Evolutionary conservation across 2,329 filamentous ascomycete species (phyloP).

Genomic region (Arthrobotrys megalospora): DNA sequence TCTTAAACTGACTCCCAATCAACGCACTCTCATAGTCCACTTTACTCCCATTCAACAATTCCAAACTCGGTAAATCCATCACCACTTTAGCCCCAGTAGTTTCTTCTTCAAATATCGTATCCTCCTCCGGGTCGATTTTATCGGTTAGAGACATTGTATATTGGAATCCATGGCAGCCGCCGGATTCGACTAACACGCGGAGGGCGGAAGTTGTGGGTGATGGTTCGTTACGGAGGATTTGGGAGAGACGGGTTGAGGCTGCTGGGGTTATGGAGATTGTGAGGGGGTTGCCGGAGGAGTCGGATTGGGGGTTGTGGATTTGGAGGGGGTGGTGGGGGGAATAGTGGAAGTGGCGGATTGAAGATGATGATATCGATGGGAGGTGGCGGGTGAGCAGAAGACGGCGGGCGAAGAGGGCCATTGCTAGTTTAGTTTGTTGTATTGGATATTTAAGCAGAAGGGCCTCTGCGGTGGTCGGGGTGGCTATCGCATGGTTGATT

Average conservation of each 20-base stretch:
- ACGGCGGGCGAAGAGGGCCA: conserved; percentile 9
- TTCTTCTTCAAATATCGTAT: conserved; percentile 85
- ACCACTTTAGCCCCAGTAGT: conserved; percentile 81
- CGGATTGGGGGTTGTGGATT: conserved; percentile 63
- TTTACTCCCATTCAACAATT: conserved; percentile 91
- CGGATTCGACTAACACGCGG: conserved; percentile 91
- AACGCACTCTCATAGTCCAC: conserved; percentile 97
- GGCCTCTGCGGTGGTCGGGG: conserved; percentile 3
- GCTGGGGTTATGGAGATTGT: conserved; percentile 63
- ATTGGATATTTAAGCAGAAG: background rate
- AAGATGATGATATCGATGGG: background rate
- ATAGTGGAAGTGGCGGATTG: conserved; percentile 27
- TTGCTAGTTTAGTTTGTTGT: background rate
- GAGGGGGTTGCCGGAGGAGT: conserved; percentile 37
- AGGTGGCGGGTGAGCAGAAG: background rate
- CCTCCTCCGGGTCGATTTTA: conserved; percentile 79
- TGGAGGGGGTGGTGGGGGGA: conserved; percentile 11
- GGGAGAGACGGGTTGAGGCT: conserved; percentile 73
- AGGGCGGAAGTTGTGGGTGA: conserved; percentile 84
- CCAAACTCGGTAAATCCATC: conserved; percentile 87
- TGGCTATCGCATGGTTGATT: conserved; percentile 38
- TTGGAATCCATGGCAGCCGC: conserved; percentile 97
- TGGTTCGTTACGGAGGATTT: conserved; percentile 80
- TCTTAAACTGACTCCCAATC: conserved; percentile 95
- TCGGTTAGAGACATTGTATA: conserved; percentile 90